Percentiles rank a stretch among this genome's conserved stretches.
These are phyloP conservation scores for Medicago arabica DNA, from an alignment of 306 rosid genomes.

Conservation along the genomic window DNA sequence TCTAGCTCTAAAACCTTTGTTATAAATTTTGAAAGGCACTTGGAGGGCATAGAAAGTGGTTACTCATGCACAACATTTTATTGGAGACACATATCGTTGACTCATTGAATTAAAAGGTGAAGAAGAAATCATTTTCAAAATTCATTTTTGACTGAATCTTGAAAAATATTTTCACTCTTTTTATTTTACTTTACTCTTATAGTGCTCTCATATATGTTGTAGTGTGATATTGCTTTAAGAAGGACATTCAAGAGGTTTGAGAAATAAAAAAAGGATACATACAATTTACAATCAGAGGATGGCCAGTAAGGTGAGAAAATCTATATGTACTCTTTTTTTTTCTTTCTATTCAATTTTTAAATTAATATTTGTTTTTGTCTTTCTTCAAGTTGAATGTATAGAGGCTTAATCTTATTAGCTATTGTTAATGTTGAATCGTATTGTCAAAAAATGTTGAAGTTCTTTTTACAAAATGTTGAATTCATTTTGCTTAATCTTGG, in stretches of 20 bases:
- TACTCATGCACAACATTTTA: not conserved
- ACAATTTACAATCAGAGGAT: not conserved
- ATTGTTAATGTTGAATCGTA: not conserved
- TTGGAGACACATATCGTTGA: conserved; percentile 7
- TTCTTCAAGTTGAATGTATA: not conserved
- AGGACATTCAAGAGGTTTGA: not conserved
- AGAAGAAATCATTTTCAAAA: not conserved
- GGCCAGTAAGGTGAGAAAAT: not conserved
- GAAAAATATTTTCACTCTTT: not conserved
- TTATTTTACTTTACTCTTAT: not conserved
- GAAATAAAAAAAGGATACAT: not conserved
- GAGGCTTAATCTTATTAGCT: not conserved
- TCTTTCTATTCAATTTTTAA: not conserved
- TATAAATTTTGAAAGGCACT: not conserved
- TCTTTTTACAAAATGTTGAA: not conserved
- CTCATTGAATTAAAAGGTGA: conserved; percentile 16
- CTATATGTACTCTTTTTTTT: not conserved
- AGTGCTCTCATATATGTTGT: not conserved
- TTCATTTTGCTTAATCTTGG: not conserved
- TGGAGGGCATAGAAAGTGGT: not conserved
- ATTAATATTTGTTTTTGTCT: not conserved
- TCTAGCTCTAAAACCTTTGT: not conserved
- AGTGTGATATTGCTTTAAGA: not conserved
- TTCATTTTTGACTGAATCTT: conserved; percentile 7
- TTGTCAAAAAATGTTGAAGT: no score